Evolutionary conservation across 225 moss, liverwort and hornwort species (phyloP), one percentile per base, ranked within the genome.

Genomic region (Takakia lepidozioides): DNA sequence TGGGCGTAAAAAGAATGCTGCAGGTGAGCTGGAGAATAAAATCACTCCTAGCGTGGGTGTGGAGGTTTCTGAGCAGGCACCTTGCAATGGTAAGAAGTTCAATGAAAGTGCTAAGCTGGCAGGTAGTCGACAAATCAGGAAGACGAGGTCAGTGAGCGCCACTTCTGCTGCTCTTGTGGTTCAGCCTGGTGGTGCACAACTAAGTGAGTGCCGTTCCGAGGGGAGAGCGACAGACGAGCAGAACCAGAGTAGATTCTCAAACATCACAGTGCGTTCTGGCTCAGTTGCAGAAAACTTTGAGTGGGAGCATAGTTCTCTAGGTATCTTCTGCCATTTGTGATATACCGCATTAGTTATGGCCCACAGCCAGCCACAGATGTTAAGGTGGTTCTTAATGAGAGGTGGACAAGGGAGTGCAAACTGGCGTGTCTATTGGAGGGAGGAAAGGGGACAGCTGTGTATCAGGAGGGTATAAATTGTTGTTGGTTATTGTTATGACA

Each of bases 221-320:
- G 61, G 54, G 57, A 64, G 57, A 43, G 10, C 18, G 51, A 24
- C 17, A 27, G 35, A 49, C 35, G 75, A 76, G 75, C 70, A 51
- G n/a, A n/a, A n/a, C n/a, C 54, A 54, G 54, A 24, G 54, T 54
- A 54, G 40, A 38, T 26, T 54, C 38, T 38, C 54, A 54, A 54
- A 29, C 29, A 52, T 54, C 54, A 39, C 54, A 39, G 54, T 54
- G 54, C 54, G 21, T 54, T 39, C 54, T 54, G 25, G 54, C 38
- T 39, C 54, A 38, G 23, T 54, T 67, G 55, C 71, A 63, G 76
- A 71, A 64, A 67, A 54, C 71, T 71, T 76, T 54, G 18, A 43
- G 10, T 1, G 19, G 18, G 18, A 43, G 17, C 43, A 19, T 20
- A 43, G 19, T 0, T 43, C 19, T 8, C 43, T 0, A 43, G 43